phyloP scores from a whole-genome alignment of 129 eudicot genomes.

The Artemisia argyi region DNA sequence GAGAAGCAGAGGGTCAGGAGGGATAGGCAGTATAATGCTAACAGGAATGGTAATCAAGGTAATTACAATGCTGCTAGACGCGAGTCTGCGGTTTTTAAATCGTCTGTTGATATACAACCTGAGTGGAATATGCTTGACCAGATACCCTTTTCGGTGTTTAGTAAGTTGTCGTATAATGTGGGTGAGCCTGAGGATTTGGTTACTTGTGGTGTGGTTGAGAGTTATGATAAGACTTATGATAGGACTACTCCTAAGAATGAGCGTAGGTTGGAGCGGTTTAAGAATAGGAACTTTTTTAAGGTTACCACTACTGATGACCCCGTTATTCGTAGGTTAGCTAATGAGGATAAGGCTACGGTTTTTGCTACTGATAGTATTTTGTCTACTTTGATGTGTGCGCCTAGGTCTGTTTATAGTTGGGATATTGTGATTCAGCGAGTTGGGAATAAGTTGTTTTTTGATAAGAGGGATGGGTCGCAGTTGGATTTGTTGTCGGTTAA shows the following conservation, averaged over 20 bases:
- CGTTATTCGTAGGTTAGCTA: constrained; percentile 62
- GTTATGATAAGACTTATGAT: constrained; percentile 33
- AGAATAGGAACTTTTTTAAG: constrained; percentile 73
- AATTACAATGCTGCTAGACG: too few relatives aligned
- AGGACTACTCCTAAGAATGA: constrained; percentile 66
- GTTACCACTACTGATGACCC: constrained; percentile 88
- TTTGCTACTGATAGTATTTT: constrained; percentile 46
- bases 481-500: too few relatives aligned
- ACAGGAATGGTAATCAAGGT: constrained; percentile 37
- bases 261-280: constrained; percentile 67
- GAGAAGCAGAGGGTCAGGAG: constrained; percentile 80
- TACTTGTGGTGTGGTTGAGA: constrained; percentile 44
- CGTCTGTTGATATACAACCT: too few relatives aligned
- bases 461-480: too few relatives aligned
- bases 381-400: too few relatives aligned
- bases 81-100: too few relatives aligned
- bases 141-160: constrained; percentile 76
- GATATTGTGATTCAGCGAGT: too few relatives aligned
- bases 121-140: constrained; percentile 38
- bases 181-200: constrained; percentile 78
- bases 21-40: constrained; percentile 56
- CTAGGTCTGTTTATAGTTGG: too few relatives aligned
- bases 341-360: constrained; percentile 86
- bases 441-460: too few relatives aligned
- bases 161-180: constrained; percentile 59